A percentile compares a stretch with the other conserved stretches of the same genome.
phyloP scores from a whole-genome alignment of 2,329 filamentous ascomycete genomes.

The Penicillium digitatum region DNA sequence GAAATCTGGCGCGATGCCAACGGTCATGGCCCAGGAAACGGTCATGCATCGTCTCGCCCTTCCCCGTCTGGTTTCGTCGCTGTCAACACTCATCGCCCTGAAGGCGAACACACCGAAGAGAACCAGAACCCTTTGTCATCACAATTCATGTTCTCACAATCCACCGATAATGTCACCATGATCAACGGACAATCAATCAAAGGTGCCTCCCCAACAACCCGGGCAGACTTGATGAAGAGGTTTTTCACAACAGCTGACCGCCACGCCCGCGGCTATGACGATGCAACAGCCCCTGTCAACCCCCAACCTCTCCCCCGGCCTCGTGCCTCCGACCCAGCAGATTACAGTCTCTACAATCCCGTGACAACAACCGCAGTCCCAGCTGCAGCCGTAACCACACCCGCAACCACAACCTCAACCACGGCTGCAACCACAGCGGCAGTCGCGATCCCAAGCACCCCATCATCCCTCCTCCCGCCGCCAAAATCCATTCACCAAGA shows the following conservation, averaged over 20 bases:
- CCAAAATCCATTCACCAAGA: slow-evolving; percentile 46
- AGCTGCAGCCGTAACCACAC: slow-evolving; percentile 30
- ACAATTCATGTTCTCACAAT: slow-evolving; percentile 41
- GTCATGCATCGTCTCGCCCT: slow-evolving; percentile 32
- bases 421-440: slow-evolving; percentile 44
- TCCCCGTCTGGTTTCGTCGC: slow-evolving; percentile 55
- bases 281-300: slow-evolving; percentile 23
- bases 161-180: slow-evolving; percentile 47
- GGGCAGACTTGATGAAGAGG: slow-evolving; percentile 59
- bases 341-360: slow-evolving; percentile 40
- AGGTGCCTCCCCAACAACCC: slow-evolving; percentile 54
- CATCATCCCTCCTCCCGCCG: slow-evolving; percentile 50
- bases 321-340: slow-evolving; percentile 34
- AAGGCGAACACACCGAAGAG: slow-evolving; percentile 32
- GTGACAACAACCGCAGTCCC: slow-evolving; percentile 43
- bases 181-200: slow-evolving; percentile 49
- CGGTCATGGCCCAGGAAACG: slow-evolving; percentile 29
- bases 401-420: slow-evolving; percentile 27
- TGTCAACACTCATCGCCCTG: slow-evolving; percentile 52
- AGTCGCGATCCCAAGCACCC: slow-evolving; percentile 54
- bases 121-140: slow-evolving; percentile 31
- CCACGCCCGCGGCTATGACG: slow-evolving; percentile 41
- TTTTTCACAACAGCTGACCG: slow-evolving; percentile 59
- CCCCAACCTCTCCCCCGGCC: slow-evolving; percentile 31
- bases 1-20: slow-evolving; percentile 39